These are phyloP conservation scores for Fusarium brachygibbosum DNA, from an alignment of 2,329 filamentous ascomycete genomes.

Conservation along the genomic window DNA sequence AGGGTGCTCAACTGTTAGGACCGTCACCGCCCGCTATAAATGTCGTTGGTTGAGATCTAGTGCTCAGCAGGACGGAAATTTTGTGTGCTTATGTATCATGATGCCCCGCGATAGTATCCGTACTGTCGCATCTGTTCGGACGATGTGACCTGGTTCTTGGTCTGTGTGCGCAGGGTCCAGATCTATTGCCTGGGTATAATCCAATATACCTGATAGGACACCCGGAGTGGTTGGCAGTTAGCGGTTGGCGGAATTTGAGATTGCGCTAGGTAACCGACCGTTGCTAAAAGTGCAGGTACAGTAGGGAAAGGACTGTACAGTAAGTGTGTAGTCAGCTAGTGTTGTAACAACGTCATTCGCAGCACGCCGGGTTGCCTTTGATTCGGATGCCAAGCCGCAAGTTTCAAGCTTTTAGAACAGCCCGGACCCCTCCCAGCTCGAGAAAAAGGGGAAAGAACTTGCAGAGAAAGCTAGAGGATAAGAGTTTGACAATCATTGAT, in stretches of 20 bases:
- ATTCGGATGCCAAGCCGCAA: conserved; percentile 20
- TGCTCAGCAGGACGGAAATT: conserved; percentile 38
- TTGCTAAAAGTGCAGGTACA: conserved; percentile 18
- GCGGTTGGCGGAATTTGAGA: conserved; percentile 30
- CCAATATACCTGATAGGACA: conserved; percentile 19
- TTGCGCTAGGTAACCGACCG: conserved; percentile 39
- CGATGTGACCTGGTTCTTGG: conserved; percentile 40
- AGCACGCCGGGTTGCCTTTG: not conserved
- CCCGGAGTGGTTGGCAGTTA: conserved; percentile 20
- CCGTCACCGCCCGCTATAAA: conserved; percentile 20
- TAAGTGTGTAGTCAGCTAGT: conserved; percentile 4
- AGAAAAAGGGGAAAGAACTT: not conserved
- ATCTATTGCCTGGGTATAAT: conserved; percentile 34
- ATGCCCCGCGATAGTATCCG: conserved; percentile 44
- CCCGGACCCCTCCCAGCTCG: conserved; percentile 8
- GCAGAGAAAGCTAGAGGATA: not conserved
- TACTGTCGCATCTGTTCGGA: conserved; percentile 49
- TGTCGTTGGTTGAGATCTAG: conserved; percentile 26
- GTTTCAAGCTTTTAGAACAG: conserved; percentile 6
- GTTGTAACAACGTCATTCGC: conserved; percentile 31
- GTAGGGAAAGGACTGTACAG: not conserved
- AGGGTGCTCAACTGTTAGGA: conserved; percentile 22
- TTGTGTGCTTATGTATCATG: conserved; percentile 46
- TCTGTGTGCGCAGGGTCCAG: conserved; percentile 34
- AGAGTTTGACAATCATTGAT: not conserved